These are phyloP conservation scores for Neocallimastix lanati DNA, from an alignment of 192 early-diverging fungal genomes.

Conservation along the genomic window DNA sequence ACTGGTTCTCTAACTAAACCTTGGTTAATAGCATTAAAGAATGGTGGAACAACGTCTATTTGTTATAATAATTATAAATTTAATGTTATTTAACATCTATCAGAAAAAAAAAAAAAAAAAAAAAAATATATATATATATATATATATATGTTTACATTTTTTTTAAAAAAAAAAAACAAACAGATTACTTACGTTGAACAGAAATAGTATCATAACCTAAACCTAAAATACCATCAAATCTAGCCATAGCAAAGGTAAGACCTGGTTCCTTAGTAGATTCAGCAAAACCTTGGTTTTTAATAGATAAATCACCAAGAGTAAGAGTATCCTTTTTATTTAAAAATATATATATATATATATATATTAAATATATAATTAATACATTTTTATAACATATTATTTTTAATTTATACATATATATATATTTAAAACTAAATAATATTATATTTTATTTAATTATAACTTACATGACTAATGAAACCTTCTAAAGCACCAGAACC, in stretches of 20 bases:
- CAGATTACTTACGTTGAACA: neutral
- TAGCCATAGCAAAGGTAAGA: constrained; percentile 77
- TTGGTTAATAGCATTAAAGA: constrained; percentile 79
- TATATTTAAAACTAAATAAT: too few species aligned
- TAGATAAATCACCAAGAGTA: constrained; percentile 45
- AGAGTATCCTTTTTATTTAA: constrained; percentile 53
- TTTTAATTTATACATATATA: too few species aligned
- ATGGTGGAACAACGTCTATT: constrained; percentile 64
- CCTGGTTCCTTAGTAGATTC: constrained; percentile 94
- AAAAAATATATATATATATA: too few species aligned
- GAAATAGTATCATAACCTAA: constrained; percentile 53
- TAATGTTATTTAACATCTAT: too few species aligned
- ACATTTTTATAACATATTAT: too few species aligned
- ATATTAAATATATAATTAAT: too few species aligned
- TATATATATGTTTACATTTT: constrained; percentile 40
- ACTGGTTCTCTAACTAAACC: constrained; percentile 61
- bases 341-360: too few species aligned
- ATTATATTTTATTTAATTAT: too few species aligned
- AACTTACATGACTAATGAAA: constrained; percentile 58
- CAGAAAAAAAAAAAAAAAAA: too few species aligned
- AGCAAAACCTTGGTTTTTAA: constrained; percentile 72
- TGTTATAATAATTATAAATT: neutral
- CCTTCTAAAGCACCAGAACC: constrained; percentile 87
- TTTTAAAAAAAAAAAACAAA: neutral
- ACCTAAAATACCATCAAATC: constrained; percentile 96